phyloP scores from a whole-genome alignment of 2,329 filamentous ascomycete species.

The Dissoconium aciculare region DNA sequence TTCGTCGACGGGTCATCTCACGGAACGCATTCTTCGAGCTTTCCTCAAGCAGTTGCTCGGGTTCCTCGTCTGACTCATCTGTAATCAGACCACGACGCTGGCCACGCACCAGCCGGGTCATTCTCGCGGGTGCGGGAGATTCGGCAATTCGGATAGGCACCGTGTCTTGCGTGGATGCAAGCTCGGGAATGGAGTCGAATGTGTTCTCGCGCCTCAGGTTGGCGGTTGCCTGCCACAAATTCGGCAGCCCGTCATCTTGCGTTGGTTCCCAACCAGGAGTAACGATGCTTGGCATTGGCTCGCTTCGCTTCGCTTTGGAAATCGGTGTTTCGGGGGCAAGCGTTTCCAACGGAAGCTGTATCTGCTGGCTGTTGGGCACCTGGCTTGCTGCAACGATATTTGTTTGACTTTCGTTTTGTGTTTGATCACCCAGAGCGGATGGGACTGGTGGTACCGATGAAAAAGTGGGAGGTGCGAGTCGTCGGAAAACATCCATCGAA shows the following conservation, averaged over 20 bases:
- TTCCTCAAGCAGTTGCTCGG: conserved; percentile 19
- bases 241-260: conserved; percentile 20
- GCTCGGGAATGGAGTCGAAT: conserved; percentile 9
- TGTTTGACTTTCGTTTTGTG: conserved; percentile 10
- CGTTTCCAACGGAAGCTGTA: conserved; percentile 25
- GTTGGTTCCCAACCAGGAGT: conserved; percentile 24
- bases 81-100: conserved; percentile 28
- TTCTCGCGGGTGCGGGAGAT: conserved; percentile 27
- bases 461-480: conserved; percentile 20
- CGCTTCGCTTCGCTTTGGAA: conserved; percentile 9
- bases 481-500: conserved; percentile 27
- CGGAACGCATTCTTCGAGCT: conserved; percentile 47
- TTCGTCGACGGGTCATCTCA: conserved; percentile 51
- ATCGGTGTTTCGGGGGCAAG: conserved; percentile 20
- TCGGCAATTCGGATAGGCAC: conserved; percentile 21
- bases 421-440: conserved; percentile 6
- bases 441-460: conserved; percentile 15
- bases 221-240: conserved; percentile 13
- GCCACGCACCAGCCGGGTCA: conserved; percentile 38
- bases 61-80: conserved; percentile 30
- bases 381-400: conserved; percentile 13
- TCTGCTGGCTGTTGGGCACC: conserved; percentile 19
- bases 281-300: conserved; percentile 14
- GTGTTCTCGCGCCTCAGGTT: conserved; percentile 11
- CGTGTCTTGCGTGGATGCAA: conserved; percentile 22